A percentile compares a stretch with the other conserved stretches of the same genome.
Evolutionary conservation across 495 filamentous ascomycete species (phyloP).

Genomic region (Penicillium daleae): DNA sequence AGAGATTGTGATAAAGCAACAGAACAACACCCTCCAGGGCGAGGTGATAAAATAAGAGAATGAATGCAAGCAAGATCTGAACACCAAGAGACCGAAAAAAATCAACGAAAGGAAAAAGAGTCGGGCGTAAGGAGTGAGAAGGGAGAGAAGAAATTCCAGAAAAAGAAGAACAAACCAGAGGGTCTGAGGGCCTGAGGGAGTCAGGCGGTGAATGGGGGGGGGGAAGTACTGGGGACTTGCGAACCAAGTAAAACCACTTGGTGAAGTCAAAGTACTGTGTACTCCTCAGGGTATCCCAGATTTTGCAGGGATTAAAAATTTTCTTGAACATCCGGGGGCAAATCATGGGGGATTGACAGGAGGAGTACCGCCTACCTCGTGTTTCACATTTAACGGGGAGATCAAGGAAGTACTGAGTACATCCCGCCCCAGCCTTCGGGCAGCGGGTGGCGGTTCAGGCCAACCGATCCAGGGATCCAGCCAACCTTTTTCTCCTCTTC

Average conservation of each 20-base stretch:
- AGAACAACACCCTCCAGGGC: conserved; percentile 16
- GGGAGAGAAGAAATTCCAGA: conserved; percentile 31
- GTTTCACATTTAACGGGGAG: background rate
- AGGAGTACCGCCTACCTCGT: conserved; percentile 28
- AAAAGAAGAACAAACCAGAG: conserved; percentile 16
- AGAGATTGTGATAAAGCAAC: conserved; percentile 20
- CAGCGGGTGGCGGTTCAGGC: conserved; percentile 28
- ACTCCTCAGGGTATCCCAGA: background rate
- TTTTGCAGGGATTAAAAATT: conserved; percentile 20
- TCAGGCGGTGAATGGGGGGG: conserved; percentile 32
- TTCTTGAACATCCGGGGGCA: conserved; percentile 22
- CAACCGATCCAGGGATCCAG: conserved; percentile 17
- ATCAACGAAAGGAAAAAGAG: conserved; percentile 25
- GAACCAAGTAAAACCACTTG: too few relatives aligned
- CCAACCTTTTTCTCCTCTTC: conserved; percentile 18
- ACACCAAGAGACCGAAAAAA: conserved; percentile 14
- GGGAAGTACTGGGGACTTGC: background rate
- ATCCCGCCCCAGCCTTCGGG: background rate
- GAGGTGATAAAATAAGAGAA: conserved; percentile 15
- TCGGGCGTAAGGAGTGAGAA: conserved; percentile 26
- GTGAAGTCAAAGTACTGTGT: background rate
- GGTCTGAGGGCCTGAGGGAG: conserved; percentile 29
- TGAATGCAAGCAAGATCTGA: conserved; percentile 14
- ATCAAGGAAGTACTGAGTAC: conserved; percentile 23
- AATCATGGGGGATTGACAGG: conserved; percentile 24